A percentile compares a stretch with the other conserved stretches of the same genome.
Conservation (phyloP, 1,284 basidiomycete genomes). For the Exobasidium cylindrosporum region DNA sequence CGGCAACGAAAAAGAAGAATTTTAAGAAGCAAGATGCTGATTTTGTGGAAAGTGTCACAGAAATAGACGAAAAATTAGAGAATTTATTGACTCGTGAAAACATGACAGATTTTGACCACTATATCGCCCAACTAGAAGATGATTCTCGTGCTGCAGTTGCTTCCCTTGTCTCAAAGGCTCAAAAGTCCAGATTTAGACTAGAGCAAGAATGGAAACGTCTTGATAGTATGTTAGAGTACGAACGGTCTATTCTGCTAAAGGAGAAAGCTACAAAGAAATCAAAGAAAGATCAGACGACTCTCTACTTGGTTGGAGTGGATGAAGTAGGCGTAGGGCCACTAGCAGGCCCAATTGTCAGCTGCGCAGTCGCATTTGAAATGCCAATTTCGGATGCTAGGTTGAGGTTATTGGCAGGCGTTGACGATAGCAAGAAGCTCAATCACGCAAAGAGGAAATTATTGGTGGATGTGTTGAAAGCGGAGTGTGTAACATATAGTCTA, state of each 20-base stretch:
- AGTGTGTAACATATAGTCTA: background rate
- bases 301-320: slow-evolving; percentile 5
- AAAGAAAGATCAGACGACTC: background rate
- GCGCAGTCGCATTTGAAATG: background rate
- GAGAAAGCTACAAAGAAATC: background rate
- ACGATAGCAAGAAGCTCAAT: slow-evolving; percentile 7
- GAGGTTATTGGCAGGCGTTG: background rate
- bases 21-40: background rate
- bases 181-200: background rate
- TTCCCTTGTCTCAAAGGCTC: background rate
- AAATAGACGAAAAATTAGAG: background rate
- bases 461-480: background rate
- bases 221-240: background rate
- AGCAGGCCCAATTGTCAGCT: slow-evolving; percentile 6
- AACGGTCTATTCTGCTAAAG: background rate
- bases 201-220: background rate
- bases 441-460: background rate
- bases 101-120: background rate
- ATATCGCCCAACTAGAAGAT: background rate
- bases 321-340: slow-evolving; percentile 13
- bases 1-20: background rate
- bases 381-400: background rate
- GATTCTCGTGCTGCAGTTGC: background rate
- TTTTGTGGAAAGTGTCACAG: background rate
- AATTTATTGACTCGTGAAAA: background rate